These are phyloP conservation scores for Colletotrichum sp. DNA, from an alignment of 2,329 filamentous ascomycete species.

Conservation along the genomic window DNA sequence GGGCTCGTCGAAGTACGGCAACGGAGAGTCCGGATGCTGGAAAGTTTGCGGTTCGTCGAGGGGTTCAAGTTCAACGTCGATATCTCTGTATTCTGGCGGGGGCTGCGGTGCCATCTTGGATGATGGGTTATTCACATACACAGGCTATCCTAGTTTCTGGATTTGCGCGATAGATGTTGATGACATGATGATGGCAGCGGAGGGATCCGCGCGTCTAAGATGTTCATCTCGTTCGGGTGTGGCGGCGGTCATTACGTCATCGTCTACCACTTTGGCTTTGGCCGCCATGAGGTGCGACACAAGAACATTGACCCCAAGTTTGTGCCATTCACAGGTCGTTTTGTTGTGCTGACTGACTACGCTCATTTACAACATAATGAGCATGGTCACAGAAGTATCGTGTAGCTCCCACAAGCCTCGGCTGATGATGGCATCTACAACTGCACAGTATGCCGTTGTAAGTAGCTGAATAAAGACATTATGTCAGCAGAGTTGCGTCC, in stretches of 20 bases:
- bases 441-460: background rate
- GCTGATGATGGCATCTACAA: no score
- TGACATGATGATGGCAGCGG: background rate
- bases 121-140: background rate
- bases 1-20: background rate
- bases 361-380: no score
- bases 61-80: conserved; percentile 6
- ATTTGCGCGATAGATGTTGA: background rate
- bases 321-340: no score
- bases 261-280: no score
- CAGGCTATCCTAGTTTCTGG: background rate
- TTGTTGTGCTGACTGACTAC: no score
- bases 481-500: background rate
- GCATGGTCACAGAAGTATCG: no score
- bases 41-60: background rate
- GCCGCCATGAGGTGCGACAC: no score
- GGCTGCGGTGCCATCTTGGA: background rate
- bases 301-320: no score
- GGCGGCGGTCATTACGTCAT: conserved; percentile 6
- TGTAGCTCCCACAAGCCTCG: no score
- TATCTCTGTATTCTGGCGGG: background rate
- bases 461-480: background rate
- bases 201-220: background rate
- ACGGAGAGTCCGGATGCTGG: conserved; percentile 3
- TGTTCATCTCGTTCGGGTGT: background rate